These are phyloP conservation scores for Tolypocladium pustulatum DNA, from an alignment of 2,329 filamentous ascomycete genomes.

Conservation along the genomic window DNA sequence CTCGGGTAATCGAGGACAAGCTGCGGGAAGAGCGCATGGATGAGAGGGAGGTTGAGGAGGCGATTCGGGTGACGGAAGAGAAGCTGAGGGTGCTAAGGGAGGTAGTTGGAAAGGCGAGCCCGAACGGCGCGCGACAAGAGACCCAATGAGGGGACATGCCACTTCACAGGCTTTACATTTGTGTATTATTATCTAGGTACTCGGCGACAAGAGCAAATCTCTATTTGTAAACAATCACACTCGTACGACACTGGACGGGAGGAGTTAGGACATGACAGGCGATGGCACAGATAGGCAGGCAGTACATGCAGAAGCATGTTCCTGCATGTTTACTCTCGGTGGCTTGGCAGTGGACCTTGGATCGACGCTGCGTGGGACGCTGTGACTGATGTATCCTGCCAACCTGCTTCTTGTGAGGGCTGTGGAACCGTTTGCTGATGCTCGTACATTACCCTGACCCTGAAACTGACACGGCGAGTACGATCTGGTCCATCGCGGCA, in stretches of 20 bases:
- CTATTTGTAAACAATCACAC: background rate
- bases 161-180: background rate
- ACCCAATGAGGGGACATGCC: background rate
- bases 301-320: background rate
- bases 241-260: background rate
- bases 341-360: background rate
- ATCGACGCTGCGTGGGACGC: background rate
- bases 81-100: slow-evolving; percentile 66
- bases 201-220: background rate
- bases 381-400: too few relatives aligned
- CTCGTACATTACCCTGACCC: too few relatives aligned
- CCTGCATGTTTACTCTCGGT: too few relatives aligned
- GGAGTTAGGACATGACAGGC: background rate
- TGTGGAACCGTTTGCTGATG: too few relatives aligned
- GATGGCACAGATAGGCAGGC: background rate
- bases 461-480: too few relatives aligned
- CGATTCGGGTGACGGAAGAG: slow-evolving; percentile 79
- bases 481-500: too few relatives aligned
- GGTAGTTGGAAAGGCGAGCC: slow-evolving; percentile 45
- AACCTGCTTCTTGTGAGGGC: too few relatives aligned
- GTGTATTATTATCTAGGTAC: background rate
- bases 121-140: background rate
- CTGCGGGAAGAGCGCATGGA: slow-evolving; percentile 52
- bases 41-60: slow-evolving; percentile 64
- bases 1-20: slow-evolving; percentile 49